Evolutionary conservation across 2,329 filamentous ascomycete genomes (phyloP).

Genomic region (Aureobasidium namibiae): DNA sequence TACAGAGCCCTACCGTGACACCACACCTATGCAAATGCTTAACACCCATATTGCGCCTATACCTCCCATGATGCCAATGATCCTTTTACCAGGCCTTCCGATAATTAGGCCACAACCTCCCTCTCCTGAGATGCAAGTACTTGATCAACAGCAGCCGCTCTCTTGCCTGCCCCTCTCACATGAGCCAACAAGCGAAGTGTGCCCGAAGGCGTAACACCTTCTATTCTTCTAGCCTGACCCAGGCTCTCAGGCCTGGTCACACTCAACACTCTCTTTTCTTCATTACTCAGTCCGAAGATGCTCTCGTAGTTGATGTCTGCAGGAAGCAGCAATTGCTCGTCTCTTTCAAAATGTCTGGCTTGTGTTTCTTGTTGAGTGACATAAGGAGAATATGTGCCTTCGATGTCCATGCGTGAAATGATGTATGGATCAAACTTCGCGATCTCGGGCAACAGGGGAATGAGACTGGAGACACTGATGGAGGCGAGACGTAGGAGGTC

Average conservation of each 20-base stretch:
- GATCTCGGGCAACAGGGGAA: constrained; percentile 46
- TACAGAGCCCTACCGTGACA: not conserved
- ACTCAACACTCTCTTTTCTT: constrained; percentile 65
- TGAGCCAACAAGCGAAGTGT: constrained; percentile 51
- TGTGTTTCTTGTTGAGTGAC: constrained; percentile 60
- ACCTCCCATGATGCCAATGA: not conserved
- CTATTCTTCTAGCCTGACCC: constrained; percentile 78
- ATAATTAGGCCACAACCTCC: not conserved
- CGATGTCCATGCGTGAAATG: constrained; percentile 64
- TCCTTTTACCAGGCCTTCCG: not conserved
- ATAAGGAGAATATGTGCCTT: constrained; percentile 81
- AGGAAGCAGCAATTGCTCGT: constrained; percentile 68
- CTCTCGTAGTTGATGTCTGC: constrained; percentile 65
- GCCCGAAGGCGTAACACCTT: constrained; percentile 57
- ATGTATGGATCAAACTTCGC: constrained; percentile 50
- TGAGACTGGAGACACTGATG: constrained; percentile 48
- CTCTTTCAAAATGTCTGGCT: constrained; percentile 62
- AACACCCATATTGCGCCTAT: not conserved
- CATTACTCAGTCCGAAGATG: constrained; percentile 67
- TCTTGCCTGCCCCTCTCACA: constrained; percentile 41
- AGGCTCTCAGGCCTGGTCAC: constrained; percentile 71
- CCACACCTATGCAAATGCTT: not conserved
- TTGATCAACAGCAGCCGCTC: not conserved
- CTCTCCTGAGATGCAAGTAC: constrained; percentile 1
- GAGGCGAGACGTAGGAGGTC: constrained; percentile 68